Percentiles rank a stretch among this genome's conserved stretches.
phyloP scores from a whole-genome alignment of 2,329 filamentous ascomycete genomes.

The Tolypocladium ovalisporum region DNA sequence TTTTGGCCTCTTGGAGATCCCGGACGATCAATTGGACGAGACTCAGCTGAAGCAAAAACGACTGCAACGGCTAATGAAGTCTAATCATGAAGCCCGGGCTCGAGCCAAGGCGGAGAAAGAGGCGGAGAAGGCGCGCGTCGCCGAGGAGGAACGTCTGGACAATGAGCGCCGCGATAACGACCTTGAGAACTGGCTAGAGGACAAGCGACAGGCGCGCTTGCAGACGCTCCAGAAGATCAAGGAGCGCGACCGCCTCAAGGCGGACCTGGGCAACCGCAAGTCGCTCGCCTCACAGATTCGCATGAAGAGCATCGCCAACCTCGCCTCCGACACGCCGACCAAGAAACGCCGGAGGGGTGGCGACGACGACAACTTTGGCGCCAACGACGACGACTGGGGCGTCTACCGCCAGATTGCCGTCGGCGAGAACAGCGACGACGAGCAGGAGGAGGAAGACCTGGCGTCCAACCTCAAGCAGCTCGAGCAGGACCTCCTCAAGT shows the following conservation, averaged over 20 bases:
- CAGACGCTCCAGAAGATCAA: conserved; percentile 73
- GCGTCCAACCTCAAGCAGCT: conserved; percentile 60
- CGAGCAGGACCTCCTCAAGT: conserved; percentile 74
- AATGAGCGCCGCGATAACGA: conserved; percentile 74
- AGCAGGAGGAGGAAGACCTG: conserved; percentile 87
- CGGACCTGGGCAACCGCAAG: conserved; percentile 91
- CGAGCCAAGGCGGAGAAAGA: conserved; percentile 96
- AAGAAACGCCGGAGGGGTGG: conserved; percentile 79
- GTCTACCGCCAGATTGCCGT: conserved; percentile 90
- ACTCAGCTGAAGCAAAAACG: conserved; percentile 84
- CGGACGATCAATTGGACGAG: conserved; percentile 89
- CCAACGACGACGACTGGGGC: conserved; percentile 96
- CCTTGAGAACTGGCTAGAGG: conserved; percentile 76
- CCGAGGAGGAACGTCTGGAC: conserved; percentile 75
- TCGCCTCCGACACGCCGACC: conserved; percentile 76
- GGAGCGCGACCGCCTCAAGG: conserved; percentile 84
- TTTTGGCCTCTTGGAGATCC: conserved; percentile 79
- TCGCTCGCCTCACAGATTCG: conserved; percentile 91
- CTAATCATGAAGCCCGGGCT: conserved; percentile 83
- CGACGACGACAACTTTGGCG: conserved; percentile 93
- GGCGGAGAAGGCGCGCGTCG: conserved; percentile 72
- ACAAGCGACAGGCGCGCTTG: conserved; percentile 65
- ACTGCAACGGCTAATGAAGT: conserved; percentile 85
- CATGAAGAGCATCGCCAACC: conserved; percentile 96
- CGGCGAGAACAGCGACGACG: conserved; percentile 71